Conservation (phyloP, 2,329 filamentous ascomycete species). For the Colletotrichum sp. region DNA sequence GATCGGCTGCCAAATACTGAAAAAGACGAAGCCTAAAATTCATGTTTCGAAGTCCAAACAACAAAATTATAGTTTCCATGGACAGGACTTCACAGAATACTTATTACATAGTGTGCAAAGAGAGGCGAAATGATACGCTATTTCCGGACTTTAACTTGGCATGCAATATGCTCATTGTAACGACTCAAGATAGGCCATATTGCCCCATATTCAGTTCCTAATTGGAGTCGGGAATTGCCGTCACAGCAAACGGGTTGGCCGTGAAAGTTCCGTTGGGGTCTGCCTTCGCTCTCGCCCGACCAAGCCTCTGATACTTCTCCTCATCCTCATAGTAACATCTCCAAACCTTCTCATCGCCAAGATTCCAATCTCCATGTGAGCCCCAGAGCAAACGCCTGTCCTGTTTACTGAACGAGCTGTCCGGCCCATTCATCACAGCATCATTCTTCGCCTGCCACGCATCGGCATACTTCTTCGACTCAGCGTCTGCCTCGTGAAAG, state of each 20-base stretch:
- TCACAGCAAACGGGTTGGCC: constrained; percentile 34
- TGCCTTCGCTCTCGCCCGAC: constrained; percentile 29
- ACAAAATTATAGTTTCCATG: no score
- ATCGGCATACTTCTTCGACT: constrained; percentile 35
- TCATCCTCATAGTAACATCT: constrained; percentile 37
- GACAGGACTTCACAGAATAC: no score
- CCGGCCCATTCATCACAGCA: constrained; percentile 21
- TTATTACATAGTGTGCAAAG: no score
- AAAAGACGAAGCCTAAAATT: no score
- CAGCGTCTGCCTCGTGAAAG: constrained; percentile 39
- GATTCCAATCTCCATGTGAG: constrained; percentile 39
- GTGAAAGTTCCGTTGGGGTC: constrained; percentile 43
- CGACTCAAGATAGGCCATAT: no score
- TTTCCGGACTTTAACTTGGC: no score
- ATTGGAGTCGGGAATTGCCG: not conserved
- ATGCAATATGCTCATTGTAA: no score
- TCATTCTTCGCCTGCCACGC: constrained; percentile 50
- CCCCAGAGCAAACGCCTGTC: constrained; percentile 45
- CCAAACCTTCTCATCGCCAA: constrained; percentile 35
- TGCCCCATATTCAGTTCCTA: no score
- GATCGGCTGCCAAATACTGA: no score
- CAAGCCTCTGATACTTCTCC: constrained; percentile 37
- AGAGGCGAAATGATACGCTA: no score
- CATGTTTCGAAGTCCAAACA: no score
- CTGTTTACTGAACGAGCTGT: constrained; percentile 37